Percentiles rank a stretch among this genome's conserved stretches.
phyloP scores from a whole-genome alignment of 257 asterid genomes.

The Handroanthus guayacan region DNA sequence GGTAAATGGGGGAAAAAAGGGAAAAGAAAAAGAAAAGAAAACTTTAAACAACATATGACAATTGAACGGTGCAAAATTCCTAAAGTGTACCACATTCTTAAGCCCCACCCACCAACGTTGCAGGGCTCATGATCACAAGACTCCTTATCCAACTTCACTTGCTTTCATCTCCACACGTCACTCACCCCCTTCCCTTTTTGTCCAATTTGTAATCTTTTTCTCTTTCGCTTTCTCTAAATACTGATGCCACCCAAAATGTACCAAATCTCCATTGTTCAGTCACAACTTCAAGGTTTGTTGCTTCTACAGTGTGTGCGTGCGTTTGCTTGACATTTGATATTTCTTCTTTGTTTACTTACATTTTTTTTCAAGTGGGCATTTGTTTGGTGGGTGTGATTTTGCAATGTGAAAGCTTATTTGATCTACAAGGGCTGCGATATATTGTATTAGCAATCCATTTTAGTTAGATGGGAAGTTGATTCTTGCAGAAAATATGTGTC shows the following conservation, averaged over 20 bases:
- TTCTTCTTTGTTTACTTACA: not conserved
- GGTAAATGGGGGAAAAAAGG: too few relatives aligned
- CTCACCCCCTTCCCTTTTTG: not conserved
- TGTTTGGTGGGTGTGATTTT: not conserved
- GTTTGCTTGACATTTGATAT: not conserved
- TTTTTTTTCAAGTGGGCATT: conserved; percentile 20
- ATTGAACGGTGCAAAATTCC: conserved; percentile 10
- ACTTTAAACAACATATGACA: not conserved
- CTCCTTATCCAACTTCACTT: conserved; percentile 51
- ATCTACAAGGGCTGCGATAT: conserved; percentile 4
- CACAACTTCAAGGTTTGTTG: conserved; percentile 44
- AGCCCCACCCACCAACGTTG: conserved; percentile 60
- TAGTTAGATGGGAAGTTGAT: conserved; percentile 14
- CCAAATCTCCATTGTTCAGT: conserved; percentile 26
- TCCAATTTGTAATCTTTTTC: conserved; percentile 23
- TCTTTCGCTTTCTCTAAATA: conserved; percentile 18
- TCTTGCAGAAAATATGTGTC: conserved; percentile 20
- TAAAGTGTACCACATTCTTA: not conserved
- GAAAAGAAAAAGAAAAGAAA: not conserved
- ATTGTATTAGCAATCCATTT: not conserved
- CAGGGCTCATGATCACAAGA: conserved; percentile 48
- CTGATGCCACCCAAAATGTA: conserved; percentile 33
- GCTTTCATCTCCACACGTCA: conserved; percentile 51
- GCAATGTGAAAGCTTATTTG: conserved; percentile 25
- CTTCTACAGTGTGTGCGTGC: conserved; percentile 2